A percentile compares a stretch with the other conserved stretches of the same genome.
Evolutionary conservation across 1,284 basidiomycete species (phyloP).

Genomic region (Cutaneotrichosporon cutaneum): DNA sequence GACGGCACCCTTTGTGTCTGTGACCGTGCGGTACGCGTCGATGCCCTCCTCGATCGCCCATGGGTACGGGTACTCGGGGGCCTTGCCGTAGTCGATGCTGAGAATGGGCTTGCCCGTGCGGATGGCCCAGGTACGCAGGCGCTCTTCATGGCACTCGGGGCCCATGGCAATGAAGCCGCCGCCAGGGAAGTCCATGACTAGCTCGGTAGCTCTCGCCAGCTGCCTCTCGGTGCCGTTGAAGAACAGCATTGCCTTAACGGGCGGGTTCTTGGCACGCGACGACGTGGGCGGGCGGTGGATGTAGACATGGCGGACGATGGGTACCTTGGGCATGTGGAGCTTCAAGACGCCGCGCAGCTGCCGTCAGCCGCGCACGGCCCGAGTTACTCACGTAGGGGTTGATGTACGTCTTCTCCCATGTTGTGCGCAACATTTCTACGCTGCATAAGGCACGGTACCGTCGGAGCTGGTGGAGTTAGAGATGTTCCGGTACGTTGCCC

Average conservation of each 20-base stretch:
- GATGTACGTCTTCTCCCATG: constrained; percentile 87
- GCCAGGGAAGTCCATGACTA: constrained; percentile 89
- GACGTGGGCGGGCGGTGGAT: constrained; percentile 77
- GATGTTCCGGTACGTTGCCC: neutral
- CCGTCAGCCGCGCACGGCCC: constrained; percentile 6
- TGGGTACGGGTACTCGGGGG: constrained; percentile 93
- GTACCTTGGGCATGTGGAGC: constrained; percentile 61
- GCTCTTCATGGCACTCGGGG: constrained; percentile 92
- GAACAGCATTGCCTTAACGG: constrained; percentile 81
- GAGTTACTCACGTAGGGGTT: constrained; percentile 74
- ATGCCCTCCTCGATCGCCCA: constrained; percentile 94
- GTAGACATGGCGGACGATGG: constrained; percentile 72
- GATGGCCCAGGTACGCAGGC: constrained; percentile 81
- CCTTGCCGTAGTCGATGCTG: constrained; percentile 91
- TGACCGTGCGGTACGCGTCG: constrained; percentile 78
- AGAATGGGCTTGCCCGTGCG: constrained; percentile 77
- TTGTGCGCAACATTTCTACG: constrained; percentile 88
- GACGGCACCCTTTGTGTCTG: constrained; percentile 72
- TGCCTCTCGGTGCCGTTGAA: constrained; percentile 71
- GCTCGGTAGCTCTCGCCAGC: constrained; percentile 67
- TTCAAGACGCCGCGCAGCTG: constrained; percentile 69
- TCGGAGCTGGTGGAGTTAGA: constrained; percentile 65
- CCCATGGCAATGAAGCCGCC: constrained; percentile 96
- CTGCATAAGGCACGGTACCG: constrained; percentile 88
- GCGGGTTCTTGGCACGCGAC: constrained; percentile 64